Percentiles rank a stretch among this genome's conserved stretches.
These are phyloP conservation scores for Grosmannia huntii DNA, from an alignment of 2,329 filamentous ascomycete species.

Conservation along the genomic window DNA sequence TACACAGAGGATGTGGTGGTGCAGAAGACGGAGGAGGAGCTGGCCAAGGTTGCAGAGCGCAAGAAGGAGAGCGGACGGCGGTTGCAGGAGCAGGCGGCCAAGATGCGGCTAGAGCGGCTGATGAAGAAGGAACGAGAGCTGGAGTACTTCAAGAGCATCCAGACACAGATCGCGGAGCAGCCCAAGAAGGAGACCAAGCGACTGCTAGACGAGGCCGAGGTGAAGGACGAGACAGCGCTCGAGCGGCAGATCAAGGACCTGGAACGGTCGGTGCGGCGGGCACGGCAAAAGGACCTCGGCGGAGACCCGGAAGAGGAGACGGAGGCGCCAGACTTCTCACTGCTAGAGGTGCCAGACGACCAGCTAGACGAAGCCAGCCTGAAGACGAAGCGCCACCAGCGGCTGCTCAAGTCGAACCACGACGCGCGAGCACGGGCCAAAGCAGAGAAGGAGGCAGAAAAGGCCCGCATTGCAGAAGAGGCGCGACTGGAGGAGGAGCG, in stretches of 20 bases:
- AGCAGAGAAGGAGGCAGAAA: constrained; percentile 88
- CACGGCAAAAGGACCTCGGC: constrained; percentile 85
- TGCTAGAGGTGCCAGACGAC: constrained; percentile 82
- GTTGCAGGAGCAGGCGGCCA: constrained; percentile 89
- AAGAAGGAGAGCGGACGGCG: constrained; percentile 88
- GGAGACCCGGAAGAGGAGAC: constrained; percentile 53
- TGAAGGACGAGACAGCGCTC: constrained; percentile 80
- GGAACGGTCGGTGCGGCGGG: constrained; percentile 79
- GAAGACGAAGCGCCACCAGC: constrained; percentile 87
- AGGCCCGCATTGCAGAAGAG: constrained; percentile 69
- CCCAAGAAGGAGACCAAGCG: constrained; percentile 87
- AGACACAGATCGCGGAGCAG: constrained; percentile 55
- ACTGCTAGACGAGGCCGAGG: constrained; percentile 76
- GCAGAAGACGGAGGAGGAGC: constrained; percentile 89
- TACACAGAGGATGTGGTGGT: constrained; percentile 82
- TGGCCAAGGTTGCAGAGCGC: constrained; percentile 79
- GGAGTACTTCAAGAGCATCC: constrained; percentile 82
- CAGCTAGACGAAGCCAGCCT: constrained; percentile 82
- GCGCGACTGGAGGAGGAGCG: constrained; percentile 73
- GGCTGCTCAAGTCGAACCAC: constrained; percentile 85
- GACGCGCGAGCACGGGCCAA: constrained; percentile 90
- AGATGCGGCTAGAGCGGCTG: constrained; percentile 90
- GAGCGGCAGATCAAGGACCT: constrained; percentile 79
- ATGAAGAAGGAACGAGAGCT: constrained; percentile 93
- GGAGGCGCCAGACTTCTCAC: constrained; percentile 72